These are phyloP conservation scores for Phytophthora quininea DNA, from an alignment of 352 stramenopile species.

Conservation along the genomic window DNA sequence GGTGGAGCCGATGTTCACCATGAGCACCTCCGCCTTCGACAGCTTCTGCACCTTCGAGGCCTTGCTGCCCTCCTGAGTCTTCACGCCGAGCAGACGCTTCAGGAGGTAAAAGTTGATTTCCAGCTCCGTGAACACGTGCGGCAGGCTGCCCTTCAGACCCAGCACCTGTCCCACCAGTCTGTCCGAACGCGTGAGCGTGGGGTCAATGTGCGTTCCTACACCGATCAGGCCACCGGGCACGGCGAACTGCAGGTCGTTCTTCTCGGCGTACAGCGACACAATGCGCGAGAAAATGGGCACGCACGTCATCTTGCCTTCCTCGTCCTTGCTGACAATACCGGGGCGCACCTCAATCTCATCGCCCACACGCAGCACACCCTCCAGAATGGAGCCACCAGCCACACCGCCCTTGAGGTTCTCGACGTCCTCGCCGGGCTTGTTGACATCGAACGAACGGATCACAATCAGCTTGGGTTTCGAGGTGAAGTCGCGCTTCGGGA, in stretches of 20 bases:
- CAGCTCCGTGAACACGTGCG: constrained; percentile 98
- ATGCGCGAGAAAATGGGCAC: constrained; percentile 94
- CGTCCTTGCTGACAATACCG: constrained; percentile 99
- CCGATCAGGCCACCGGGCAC: constrained; percentile 99
- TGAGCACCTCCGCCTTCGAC: constrained; percentile 98
- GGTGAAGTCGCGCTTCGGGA: constrained; percentile 98
- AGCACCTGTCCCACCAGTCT: constrained; percentile 99
- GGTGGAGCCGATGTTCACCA: constrained; percentile 99
- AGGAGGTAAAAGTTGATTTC: constrained; percentile 99
- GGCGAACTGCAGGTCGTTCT: constrained; percentile 99
- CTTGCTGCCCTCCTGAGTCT: constrained; percentile 99
- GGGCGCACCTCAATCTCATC: constrained; percentile 99
- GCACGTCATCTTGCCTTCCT: constrained; percentile 95
- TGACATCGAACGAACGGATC: constrained; percentile 99
- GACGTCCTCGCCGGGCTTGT: constrained; percentile 99
- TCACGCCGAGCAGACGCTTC: constrained; percentile 98
- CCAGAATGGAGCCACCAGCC: constrained; percentile 92
- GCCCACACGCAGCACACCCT: constrained; percentile 96
- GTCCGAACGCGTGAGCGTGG: constrained; percentile 98
- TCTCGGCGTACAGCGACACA: constrained; percentile 98
- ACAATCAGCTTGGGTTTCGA: constrained; percentile 98
- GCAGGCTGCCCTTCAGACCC: constrained; percentile 96
- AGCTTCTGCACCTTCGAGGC: constrained; percentile 99
- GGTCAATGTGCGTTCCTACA: constrained; percentile 99
- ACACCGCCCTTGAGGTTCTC: constrained; percentile 96